Evolutionary conservation across 768 basidiomycete genomes (phyloP), one percentile per base, ranked within the genome.

Genomic region (Tylopilus balloui): DNA sequence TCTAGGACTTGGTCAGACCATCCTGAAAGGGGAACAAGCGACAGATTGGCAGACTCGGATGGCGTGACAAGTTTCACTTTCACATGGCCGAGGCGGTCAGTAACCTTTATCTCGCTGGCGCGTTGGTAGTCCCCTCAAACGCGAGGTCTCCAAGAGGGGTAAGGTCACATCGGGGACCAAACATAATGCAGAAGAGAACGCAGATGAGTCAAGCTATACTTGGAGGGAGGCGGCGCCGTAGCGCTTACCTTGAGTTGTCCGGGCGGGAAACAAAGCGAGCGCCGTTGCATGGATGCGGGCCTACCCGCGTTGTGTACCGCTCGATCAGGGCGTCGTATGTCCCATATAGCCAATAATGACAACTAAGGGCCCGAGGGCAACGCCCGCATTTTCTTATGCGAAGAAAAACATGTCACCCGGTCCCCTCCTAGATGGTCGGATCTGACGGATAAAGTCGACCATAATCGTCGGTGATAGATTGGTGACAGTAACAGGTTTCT

Each of bases 11-110:
- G n/a, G n/a, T n/a, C n/a, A n/a, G n/a, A n/a, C n/a, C n/a, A n/a
- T n/a, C n/a, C n/a, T n/a, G n/a, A n/a, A n/a, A n/a, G n/a, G n/a
- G n/a, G n/a, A n/a, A n/a, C n/a, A n/a, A n/a, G n/a, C n/a, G n/a
- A 32, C 45, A 17, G n/a, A 19, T 11, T 50, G 37, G 50, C 17
- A 27, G 19, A 42, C 15, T 12, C 15, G 39, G 24, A 35, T 52
- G 54, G 45, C 42, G 32, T 31, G 19, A 31, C 35, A 15, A 38
- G 59, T 59, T 61, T 57, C 58, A 61, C 37, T 36, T 51, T 36
- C 17, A n/a, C 25, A 35, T 20, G 41, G 42, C 34, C 39, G 44
- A 42, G 42, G 45, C 42, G 43, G 21, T 4, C n/a, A 42, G 37
- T n/a, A 27, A 34, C 20, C n/a, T 14, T 41, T 32, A 17, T 8